phyloP scores from a whole-genome alignment of 1,284 basidiomycete genomes.

The Cutaneotrichosporon sp. region DNA sequence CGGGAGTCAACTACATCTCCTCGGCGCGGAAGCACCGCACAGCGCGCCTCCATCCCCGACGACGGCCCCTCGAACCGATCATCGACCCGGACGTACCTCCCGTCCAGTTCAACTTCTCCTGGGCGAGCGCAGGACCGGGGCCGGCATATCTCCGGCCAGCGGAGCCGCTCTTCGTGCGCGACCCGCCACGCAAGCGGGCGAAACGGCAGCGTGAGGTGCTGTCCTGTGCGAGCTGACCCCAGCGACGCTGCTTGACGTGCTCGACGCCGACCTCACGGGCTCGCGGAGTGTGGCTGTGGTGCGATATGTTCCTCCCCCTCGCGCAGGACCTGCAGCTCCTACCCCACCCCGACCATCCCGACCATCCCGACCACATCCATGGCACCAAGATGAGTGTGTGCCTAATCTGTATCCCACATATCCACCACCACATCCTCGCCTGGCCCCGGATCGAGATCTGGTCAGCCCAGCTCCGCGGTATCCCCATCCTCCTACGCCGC shows the following conservation, averaged over 20 bases:
- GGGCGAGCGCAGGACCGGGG: neutral
- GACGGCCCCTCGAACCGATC: neutral
- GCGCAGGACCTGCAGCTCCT: neutral
- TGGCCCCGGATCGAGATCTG: no score
- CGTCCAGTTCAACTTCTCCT: neutral
- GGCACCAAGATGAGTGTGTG: no score
- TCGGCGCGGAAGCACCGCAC: constrained; percentile 2
- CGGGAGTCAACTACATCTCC: constrained; percentile 7
- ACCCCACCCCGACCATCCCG: neutral
- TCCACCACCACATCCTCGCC: no score
- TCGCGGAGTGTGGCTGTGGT: neutral
- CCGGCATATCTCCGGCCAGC: neutral
- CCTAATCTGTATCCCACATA: no score
- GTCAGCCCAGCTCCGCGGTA: no score
- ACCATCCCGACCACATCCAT: no score
- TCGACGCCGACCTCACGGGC: neutral
- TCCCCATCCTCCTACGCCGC: no score
- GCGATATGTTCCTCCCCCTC: no score
- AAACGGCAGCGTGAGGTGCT: neutral
- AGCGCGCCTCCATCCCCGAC: neutral
- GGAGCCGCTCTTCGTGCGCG: neutral
- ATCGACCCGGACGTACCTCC: neutral
- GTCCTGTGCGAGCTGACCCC: neutral
- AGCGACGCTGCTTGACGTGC: neutral
- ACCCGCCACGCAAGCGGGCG: neutral